Conservation (phyloP, 768 basidiomycete genomes). For the Lentinula edodes region DNA sequence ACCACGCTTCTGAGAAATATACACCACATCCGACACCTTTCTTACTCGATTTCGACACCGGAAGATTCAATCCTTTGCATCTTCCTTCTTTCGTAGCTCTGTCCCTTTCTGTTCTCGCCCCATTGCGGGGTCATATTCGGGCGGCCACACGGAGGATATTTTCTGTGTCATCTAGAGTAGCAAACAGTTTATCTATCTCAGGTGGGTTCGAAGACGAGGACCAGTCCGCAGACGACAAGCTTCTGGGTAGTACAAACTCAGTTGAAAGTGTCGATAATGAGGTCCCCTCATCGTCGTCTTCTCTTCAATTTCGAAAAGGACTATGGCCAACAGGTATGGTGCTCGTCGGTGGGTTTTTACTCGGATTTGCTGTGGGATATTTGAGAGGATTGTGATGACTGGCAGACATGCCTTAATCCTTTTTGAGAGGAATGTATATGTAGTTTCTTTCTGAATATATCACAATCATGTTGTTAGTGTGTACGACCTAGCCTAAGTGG, state of each 20-base stretch:
- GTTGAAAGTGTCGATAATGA: neutral
- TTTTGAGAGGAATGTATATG: too few species aligned
- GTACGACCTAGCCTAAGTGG: too few species aligned
- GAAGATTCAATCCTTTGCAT: neutral
- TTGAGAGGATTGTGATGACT: neutral
- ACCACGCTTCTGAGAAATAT: neutral
- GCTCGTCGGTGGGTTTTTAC: neutral
- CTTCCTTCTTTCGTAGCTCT: neutral
- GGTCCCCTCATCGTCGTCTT: neutral
- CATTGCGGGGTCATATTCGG: neutral
- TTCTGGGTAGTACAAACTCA: neutral
- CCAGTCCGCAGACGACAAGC: neutral
- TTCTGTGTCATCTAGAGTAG: neutral
- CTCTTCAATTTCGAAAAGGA: neutral
- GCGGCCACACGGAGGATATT: neutral
- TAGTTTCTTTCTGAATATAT: too few species aligned
- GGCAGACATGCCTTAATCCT: neutral
- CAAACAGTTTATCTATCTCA: neutral
- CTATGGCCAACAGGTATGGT: slow-evolving; percentile 1
- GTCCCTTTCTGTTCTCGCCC: neutral
- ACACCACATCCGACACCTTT: neutral
- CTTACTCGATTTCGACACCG: neutral
- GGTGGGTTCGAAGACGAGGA: neutral
- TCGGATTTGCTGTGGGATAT: slow-evolving; percentile 1
- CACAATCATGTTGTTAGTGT: too few species aligned